A percentile compares a stretch with the other conserved stretches of the same genome.
Evolutionary conservation across 345 rosid species (phyloP).

Genomic region (Arabidopsis arenosa): DNA sequence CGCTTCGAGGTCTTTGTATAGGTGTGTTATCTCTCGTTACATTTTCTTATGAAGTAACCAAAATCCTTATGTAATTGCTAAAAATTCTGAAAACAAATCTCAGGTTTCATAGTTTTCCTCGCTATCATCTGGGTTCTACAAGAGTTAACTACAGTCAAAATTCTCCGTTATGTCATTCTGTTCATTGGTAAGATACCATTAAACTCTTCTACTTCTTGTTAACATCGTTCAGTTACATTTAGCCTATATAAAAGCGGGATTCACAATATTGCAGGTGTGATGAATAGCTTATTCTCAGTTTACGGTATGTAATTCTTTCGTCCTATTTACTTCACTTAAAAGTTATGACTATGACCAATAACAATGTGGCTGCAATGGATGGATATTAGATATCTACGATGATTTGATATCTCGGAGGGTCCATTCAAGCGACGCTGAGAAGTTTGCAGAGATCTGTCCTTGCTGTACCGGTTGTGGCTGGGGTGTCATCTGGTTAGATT

Average conservation of each 20-base stretch:
- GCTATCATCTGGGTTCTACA: slow-evolving; percentile 87
- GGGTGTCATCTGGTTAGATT: slow-evolving; percentile 89
- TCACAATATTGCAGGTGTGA: slow-evolving; percentile 70
- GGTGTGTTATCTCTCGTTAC: slow-evolving; percentile 54
- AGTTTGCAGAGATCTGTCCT: slow-evolving; percentile 95
- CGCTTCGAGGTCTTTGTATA: slow-evolving; percentile 90
- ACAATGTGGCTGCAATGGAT: slow-evolving; percentile 6
- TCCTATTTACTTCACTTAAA: slow-evolving; percentile 2
- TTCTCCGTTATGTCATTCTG: slow-evolving; percentile 91
- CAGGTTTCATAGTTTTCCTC: slow-evolving; percentile 90
- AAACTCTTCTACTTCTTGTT: slow-evolving; percentile 1
- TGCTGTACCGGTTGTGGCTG: slow-evolving; percentile 95
- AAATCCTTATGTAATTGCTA: neutral
- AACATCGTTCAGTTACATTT: slow-evolving; percentile 14
- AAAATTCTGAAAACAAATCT: too few species aligned
- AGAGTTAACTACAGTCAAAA: slow-evolving; percentile 73
- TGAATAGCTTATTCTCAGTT: slow-evolving; percentile 97
- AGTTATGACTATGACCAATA: slow-evolving; percentile 5
- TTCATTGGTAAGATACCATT: slow-evolving; percentile 71
- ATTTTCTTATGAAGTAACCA: neutral
- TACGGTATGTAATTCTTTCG: slow-evolving; percentile 57
- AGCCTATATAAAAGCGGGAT: neutral
- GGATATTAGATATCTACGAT: slow-evolving; percentile 78
- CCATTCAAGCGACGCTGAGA: slow-evolving; percentile 93
- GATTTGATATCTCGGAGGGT: slow-evolving; percentile 95